Percentiles rank a stretch among this genome's conserved stretches.
Evolutionary conservation across 352 stramenopile genomes (phyloP).

Genomic region (Pythium folliculosum): DNA sequence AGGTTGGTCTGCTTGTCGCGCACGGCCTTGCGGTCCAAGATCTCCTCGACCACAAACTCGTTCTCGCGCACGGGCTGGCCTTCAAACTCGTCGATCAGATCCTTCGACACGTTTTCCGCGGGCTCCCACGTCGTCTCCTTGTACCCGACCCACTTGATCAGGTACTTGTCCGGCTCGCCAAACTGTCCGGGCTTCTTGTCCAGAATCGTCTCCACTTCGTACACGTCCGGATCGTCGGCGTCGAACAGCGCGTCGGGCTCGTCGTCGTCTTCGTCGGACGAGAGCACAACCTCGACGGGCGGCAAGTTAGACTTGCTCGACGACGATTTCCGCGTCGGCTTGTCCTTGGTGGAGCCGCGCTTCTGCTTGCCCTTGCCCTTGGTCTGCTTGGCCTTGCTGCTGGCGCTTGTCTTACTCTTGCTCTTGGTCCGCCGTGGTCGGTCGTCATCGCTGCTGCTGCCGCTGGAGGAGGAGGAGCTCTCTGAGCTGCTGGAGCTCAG

Average conservation of each 20-base stretch:
- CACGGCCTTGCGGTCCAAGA: conserved; percentile 64
- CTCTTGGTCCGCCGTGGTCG: neutral
- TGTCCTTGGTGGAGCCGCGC: neutral
- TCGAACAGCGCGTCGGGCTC: conserved; percentile 80
- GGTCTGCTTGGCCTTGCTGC: conserved; percentile 9
- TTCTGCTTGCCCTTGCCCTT: conserved; percentile 10
- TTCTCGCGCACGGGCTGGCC: conserved; percentile 69
- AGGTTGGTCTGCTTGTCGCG: conserved; percentile 66
- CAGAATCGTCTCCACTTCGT: conserved; percentile 77
- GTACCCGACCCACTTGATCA: conserved; percentile 86
- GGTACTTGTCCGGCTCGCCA: conserved; percentile 65
- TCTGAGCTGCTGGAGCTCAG: conserved; percentile 24
- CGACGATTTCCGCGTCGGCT: conserved; percentile 31
- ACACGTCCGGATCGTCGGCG: conserved; percentile 76
- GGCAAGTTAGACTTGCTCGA: conserved; percentile 53
- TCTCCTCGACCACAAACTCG: conserved; percentile 78
- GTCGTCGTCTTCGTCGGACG: conserved; percentile 66
- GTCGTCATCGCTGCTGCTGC: conserved; percentile 6
- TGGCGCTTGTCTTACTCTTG: conserved; percentile 22
- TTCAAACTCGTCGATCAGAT: conserved; percentile 81
- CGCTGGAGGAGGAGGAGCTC: conserved; percentile 3
- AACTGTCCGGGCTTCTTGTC: conserved; percentile 54
- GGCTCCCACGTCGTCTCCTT: conserved; percentile 80
- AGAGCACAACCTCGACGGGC: conserved; percentile 59
- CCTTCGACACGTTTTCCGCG: conserved; percentile 73